phyloP scores from a whole-genome alignment of 768 basidiomycete species.

The Crepidotus variabilis region DNA sequence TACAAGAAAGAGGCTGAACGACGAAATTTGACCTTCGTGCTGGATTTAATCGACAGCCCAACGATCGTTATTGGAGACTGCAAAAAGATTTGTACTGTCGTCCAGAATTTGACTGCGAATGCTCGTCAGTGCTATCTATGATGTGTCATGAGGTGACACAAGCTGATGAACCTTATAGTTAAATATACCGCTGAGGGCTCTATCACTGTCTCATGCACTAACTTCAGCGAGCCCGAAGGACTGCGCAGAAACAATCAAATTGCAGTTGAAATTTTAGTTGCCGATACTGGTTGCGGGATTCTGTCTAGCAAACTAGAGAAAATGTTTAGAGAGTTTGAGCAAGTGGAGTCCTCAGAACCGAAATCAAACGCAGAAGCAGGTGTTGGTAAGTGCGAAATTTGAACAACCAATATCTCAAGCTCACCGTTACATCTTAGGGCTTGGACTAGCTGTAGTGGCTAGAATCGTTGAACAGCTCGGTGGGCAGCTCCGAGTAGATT shows the following conservation, averaged over 20 bases:
- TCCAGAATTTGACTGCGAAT: constrained; percentile 77
- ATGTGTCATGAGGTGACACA: background rate
- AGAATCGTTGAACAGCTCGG: constrained; percentile 76
- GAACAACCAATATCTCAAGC: background rate
- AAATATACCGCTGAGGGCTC: constrained; percentile 66
- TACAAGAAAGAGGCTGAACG: constrained; percentile 67
- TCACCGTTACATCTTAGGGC: constrained; percentile 31
- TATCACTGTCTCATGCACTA: constrained; percentile 56
- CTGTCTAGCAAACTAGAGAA: constrained; percentile 59
- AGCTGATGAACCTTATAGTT: constrained; percentile 37
- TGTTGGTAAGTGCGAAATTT: constrained; percentile 34
- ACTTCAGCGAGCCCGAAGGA: constrained; percentile 48
- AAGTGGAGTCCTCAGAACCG: constrained; percentile 54
- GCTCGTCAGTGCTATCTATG: constrained; percentile 44
- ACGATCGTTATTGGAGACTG: constrained; percentile 66
- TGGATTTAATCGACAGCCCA: constrained; percentile 54
- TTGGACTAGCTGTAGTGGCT: constrained; percentile 79
- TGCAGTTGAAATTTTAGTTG: constrained; percentile 65
- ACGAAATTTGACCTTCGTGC: constrained; percentile 52
- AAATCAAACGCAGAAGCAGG: constrained; percentile 34
- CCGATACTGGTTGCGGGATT: constrained; percentile 76
- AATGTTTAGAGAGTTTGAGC: constrained; percentile 79
- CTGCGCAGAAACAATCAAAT: constrained; percentile 40
- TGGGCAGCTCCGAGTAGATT: constrained; percentile 77
- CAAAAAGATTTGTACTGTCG: constrained; percentile 70